Evolutionary conservation across 192 early-diverging fungal species (phyloP), one percentile per base, ranked within the genome.

Genomic region (Allomyces arbusculus): DNA sequence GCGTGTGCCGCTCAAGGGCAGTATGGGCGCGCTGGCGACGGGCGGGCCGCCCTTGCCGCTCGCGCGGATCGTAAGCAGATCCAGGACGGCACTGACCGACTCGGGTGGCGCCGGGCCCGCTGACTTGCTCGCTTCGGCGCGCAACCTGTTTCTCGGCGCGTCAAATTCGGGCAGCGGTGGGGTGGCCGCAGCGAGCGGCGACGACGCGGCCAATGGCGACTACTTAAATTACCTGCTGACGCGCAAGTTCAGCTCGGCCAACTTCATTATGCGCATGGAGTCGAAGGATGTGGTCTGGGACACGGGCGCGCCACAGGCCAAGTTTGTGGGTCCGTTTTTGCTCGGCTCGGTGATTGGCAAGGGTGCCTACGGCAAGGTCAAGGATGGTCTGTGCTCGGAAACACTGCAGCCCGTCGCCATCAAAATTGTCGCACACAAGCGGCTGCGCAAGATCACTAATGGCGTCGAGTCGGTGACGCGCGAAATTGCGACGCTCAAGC

Each of bases 241-340:
- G 77, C 62, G 70, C 77, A 2, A 70, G 65, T 40, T 79, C 20
- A 58, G 50, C 50, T 58, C 50, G 16, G 20, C 73, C 23, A 76
- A 82, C 44, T 84, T 84, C 66, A 84, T 84, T 12, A 77, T 79
- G 25, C 80, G 80, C 61, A 79, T 84, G 16, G 82, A 82, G 63
- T 76, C 74, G 12, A 66, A 68, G 5, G 80, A 84, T 33, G 69
- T 81, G 10, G 75, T 82, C 6, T 83, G 77, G 72, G 69, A 73
- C 22, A 68, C 58, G 20, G 74, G 70, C 26, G 70, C 70, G 55
- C 72, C 69, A 6, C 61, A 71, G 16, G 67, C 77, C 25, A 82
- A 82, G 66, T 70, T 82, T 61, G 78, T 84, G 40, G 82, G 77
- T 5, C 74, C 77, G 7, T 80, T 78, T 67, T 63, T 84, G 2